Percentiles rank a stretch among this genome's conserved stretches.
Conservation (phyloP, 148 eudicot species). For the Polygonum maritimum region DNA sequence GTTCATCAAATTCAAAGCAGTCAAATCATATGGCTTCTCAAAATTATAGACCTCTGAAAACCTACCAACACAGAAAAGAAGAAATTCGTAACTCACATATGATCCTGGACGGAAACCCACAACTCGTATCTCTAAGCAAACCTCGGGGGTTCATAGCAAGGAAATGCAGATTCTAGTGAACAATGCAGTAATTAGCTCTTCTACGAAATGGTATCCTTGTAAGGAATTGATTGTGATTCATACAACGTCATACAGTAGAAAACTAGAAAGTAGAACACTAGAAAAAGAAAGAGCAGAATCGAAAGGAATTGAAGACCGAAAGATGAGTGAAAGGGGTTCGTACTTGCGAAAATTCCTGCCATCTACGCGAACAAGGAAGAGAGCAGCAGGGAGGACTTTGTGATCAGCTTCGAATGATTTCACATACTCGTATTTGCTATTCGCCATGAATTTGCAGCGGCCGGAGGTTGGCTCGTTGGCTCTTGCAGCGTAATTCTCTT, state of each 20-base stretch:
- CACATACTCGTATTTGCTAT: conserved; percentile 91
- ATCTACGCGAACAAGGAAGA: conserved; percentile 46
- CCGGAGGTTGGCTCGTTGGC: too few species aligned
- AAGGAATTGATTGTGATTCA: too few species aligned
- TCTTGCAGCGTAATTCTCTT: too few species aligned
- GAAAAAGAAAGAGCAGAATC: background rate
- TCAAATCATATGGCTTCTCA: conserved; percentile 67
- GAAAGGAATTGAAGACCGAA: background rate
- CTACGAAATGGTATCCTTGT: too few species aligned
- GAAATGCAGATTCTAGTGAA: too few species aligned
- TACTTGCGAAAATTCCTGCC: conserved; percentile 59
- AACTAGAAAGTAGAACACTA: too few species aligned
- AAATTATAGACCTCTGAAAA: conserved; percentile 61
- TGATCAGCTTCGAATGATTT: conserved; percentile 60
- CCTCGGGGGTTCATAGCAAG: background rate
- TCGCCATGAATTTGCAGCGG: conserved; percentile 44
- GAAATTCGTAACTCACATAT: background rate
- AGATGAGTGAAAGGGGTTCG: background rate
- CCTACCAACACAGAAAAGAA: conserved; percentile 20
- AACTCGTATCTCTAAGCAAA: background rate
- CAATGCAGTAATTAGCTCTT: too few species aligned
- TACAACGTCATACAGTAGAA: too few species aligned
- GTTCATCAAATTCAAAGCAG: conserved; percentile 76
- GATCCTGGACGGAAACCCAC: background rate
- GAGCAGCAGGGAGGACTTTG: conserved; percentile 51